These are phyloP conservation scores for Rubroboletus pulcherrimus DNA, from an alignment of 768 basidiomycete species.

Conservation along the genomic window DNA sequence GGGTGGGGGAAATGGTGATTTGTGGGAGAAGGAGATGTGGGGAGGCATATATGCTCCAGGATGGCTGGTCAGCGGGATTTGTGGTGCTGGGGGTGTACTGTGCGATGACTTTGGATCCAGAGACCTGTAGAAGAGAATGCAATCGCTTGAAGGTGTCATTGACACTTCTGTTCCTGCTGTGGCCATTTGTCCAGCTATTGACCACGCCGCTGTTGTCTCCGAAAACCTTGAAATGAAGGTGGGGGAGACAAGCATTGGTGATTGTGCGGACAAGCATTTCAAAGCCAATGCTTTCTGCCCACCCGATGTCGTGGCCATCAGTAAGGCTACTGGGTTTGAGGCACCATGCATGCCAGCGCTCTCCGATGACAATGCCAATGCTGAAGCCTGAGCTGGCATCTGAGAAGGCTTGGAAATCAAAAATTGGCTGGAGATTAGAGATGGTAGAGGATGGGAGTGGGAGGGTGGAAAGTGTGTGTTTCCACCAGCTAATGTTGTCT, in stretches of 20 bases:
- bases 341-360: neutral
- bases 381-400: slow-evolving; percentile 39
- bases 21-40: neutral
- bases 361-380: slow-evolving; percentile 33
- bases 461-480: rapidly evolving
- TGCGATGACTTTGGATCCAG: neutral
- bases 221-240: too few relatives aligned
- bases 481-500: neutral
- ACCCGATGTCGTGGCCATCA: neutral
- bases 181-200: too few relatives aligned
- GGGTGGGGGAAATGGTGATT: neutral
- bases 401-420: slow-evolving; percentile 25
- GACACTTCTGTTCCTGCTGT: neutral
- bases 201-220: too few relatives aligned
- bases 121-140: too few relatives aligned
- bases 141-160: neutral
- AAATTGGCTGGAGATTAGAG: neutral
- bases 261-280: neutral
- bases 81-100: neutral
- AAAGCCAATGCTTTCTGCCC: neutral
- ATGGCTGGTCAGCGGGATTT: neutral
- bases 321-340: neutral
- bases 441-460: neutral
- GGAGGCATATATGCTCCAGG: neutral
- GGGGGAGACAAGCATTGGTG: too few relatives aligned